phyloP scores from a whole-genome alignment of 805 yeast species.

The Ogataea parapolymorpha region DNA sequence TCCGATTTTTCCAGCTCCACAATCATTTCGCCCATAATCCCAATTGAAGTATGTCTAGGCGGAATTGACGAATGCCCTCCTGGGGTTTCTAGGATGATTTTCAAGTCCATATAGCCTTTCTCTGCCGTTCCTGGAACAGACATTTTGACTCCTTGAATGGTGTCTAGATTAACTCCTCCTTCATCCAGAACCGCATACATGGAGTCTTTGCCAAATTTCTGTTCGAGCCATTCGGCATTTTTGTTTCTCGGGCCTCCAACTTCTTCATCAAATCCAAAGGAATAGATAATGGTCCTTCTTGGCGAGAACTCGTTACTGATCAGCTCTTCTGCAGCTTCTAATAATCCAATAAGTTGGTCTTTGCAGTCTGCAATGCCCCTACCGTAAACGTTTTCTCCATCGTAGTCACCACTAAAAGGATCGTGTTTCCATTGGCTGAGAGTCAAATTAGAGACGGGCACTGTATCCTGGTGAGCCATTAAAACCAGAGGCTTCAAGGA shows the following conservation, averaged over 20 bases:
- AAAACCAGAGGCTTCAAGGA: conserved; percentile 42
- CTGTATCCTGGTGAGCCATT: conserved; percentile 51
- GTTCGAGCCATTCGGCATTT: conserved; percentile 35
- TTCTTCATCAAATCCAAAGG: conserved; percentile 53
- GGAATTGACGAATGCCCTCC: conserved; percentile 55
- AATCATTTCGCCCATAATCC: conserved; percentile 42
- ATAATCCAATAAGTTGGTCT: conserved; percentile 40
- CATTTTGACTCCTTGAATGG: conserved; percentile 37
- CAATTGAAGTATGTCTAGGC: conserved; percentile 47
- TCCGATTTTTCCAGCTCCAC: conserved; percentile 37
- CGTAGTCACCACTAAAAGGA: conserved; percentile 38
- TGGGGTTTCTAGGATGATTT: conserved; percentile 40
- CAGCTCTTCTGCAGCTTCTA: conserved; percentile 31
- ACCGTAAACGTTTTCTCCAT: conserved; percentile 38
- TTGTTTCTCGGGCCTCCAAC: conserved; percentile 37
- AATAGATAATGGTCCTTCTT: conserved; percentile 41
- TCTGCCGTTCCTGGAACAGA: conserved; percentile 47
- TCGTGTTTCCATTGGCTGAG: conserved; percentile 37
- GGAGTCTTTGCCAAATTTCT: conserved; percentile 41
- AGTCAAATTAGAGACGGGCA: conserved; percentile 44
- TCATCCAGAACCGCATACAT: conserved; percentile 46
- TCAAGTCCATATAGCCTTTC: conserved; percentile 43
- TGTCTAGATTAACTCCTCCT: conserved; percentile 35
- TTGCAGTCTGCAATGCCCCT: conserved; percentile 44
- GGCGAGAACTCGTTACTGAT: conserved; percentile 37